Evolutionary conservation across 2,329 filamentous ascomycete species (phyloP).

Genomic region (Fonsecaea nubica): DNA sequence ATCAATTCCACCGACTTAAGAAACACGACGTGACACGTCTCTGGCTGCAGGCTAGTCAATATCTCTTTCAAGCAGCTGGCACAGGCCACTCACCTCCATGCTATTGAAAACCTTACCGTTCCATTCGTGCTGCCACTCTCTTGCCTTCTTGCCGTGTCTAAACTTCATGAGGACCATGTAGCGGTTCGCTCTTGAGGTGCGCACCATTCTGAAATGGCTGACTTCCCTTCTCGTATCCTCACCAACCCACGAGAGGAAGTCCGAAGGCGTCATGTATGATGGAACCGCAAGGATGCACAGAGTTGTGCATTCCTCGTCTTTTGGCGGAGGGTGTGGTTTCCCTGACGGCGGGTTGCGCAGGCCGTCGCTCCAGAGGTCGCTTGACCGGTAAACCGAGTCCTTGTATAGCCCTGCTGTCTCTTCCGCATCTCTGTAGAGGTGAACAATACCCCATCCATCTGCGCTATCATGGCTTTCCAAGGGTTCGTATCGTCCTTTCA

Average conservation of each 20-base stretch:
- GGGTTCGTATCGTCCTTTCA: conserved; percentile 79
- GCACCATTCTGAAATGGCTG: conserved; percentile 92
- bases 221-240: conserved; percentile 85
- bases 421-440: conserved; percentile 85
- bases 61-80: conserved; percentile 21
- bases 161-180: conserved; percentile 98
- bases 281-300: conserved; percentile 94
- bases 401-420: conserved; percentile 70
- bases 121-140: conserved; percentile 81
- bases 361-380: conserved; percentile 40
- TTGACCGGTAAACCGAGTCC: conserved; percentile 45
- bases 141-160: conserved; percentile 73
- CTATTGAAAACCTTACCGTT: conserved; percentile 93
- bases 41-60: conserved; percentile 63
- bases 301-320: conserved; percentile 76
- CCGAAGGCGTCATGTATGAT: conserved; percentile 87
- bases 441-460: conserved; percentile 79
- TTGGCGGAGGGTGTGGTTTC: conserved; percentile 38
- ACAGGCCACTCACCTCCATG: conserved; percentile 70
- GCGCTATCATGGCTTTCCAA: conserved; percentile 79
- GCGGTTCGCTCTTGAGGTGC: conserved; percentile 84
- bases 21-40: conserved; percentile 94
- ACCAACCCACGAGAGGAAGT: conserved; percentile 90
- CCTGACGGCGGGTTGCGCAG: conserved; percentile 26
- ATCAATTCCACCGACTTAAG: conserved; percentile 90